A percentile compares a stretch with the other conserved stretches of the same genome.
Conservation (phyloP, 345 rosid genomes). For the Corymbia maculata region DNA sequence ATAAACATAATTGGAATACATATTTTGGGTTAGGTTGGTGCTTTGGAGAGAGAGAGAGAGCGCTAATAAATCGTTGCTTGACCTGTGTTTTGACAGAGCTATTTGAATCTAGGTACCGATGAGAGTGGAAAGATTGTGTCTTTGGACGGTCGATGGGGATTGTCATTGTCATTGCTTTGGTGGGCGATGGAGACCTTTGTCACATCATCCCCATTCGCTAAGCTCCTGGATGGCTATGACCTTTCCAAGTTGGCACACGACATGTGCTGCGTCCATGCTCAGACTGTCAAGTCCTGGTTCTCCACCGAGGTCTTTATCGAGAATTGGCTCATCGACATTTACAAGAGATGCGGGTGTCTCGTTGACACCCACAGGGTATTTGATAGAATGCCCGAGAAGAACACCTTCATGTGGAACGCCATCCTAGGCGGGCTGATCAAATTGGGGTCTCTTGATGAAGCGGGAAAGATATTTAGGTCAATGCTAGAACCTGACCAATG, state of each 20-base stretch:
- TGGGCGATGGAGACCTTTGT: conserved; percentile 11
- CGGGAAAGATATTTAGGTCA: conserved; percentile 23
- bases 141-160: no score
- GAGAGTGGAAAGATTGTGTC: no score
- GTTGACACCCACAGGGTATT: conserved; percentile 52
- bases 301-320: conserved; percentile 44
- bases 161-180: neutral
- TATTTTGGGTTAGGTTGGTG: no score
- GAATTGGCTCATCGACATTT: conserved; percentile 57
- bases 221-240: conserved; percentile 53
- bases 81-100: no score
- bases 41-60: no score
- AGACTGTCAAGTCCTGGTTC: conserved; percentile 39
- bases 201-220: conserved; percentile 56
- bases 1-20: no score
- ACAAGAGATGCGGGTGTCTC: conserved; percentile 49
- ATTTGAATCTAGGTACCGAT: no score
- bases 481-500: conserved; percentile 67
- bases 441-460: conserved; percentile 50
- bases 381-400: conserved; percentile 52
- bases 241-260: conserved; percentile 18
- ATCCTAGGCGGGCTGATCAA: conserved; percentile 36
- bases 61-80: no score
- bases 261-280: conserved; percentile 46
- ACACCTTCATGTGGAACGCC: conserved; percentile 62